Percentiles rank a stretch among this genome's conserved stretches.
phyloP scores from a whole-genome alignment of 768 basidiomycete species.

The Mycena olivaceomarginata region DNA sequence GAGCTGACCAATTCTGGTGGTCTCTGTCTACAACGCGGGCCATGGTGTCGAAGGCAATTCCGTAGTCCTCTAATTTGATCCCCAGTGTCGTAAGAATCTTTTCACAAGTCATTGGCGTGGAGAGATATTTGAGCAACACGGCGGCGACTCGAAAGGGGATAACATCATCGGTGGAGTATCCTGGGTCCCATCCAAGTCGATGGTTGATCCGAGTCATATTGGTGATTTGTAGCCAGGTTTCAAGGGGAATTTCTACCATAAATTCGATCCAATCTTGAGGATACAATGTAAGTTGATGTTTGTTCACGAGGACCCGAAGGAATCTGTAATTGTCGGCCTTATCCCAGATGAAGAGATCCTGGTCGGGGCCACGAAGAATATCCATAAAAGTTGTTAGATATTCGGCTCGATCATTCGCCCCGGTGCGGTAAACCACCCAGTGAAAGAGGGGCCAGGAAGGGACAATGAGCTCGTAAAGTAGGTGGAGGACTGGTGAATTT shows the following conservation, averaged over 20 bases:
- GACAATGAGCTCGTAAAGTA: constrained; percentile 21
- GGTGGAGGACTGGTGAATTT: neutral
- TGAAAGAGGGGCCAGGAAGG: constrained; percentile 20
- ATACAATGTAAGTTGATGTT: no score
- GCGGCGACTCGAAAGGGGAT: neutral
- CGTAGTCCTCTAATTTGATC: neutral
- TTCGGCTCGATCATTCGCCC: neutral
- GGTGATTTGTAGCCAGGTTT: neutral
- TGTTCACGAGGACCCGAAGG: neutral
- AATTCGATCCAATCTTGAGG: neutral
- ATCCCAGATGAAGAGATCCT: constrained; percentile 22
- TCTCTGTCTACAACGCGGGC: neutral
- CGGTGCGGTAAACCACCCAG: constrained; percentile 24
- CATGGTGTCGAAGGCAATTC: neutral
- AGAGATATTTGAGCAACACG: neutral
- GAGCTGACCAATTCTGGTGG: neutral
- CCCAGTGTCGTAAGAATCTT: neutral
- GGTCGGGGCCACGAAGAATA: neutral
- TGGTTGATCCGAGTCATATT: neutral
- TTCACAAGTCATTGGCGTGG: neutral
- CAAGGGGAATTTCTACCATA: constrained; percentile 8
- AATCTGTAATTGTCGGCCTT: neutral
- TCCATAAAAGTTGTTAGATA: constrained; percentile 6
- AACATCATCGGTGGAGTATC: no score
- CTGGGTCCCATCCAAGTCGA: no score